A percentile compares a stretch with the other conserved stretches of the same genome.
These are phyloP conservation scores for Ensete glaucum DNA, from an alignment of 176 grass and related monocot genomes.

Conservation along the genomic window DNA sequence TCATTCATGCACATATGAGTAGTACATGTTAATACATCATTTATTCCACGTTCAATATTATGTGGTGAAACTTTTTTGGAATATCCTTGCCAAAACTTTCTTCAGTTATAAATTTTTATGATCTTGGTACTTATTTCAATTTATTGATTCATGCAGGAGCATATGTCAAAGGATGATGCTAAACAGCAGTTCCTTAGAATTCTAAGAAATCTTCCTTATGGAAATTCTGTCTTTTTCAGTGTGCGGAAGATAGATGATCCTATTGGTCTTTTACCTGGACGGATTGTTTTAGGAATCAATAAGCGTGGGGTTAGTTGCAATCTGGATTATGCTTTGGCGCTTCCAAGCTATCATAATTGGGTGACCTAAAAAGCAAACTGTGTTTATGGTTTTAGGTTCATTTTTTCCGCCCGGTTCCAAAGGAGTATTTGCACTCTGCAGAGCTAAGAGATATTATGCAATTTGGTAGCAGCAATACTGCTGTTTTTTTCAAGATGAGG, in stretches of 20 bases:
- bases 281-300: constrained; percentile 94
- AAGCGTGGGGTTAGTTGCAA: constrained; percentile 77
- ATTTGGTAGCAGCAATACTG: constrained; percentile 98
- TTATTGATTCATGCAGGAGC: constrained; percentile 46
- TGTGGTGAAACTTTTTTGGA: not conserved
- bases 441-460: constrained; percentile 99
- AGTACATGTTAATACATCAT: not conserved
- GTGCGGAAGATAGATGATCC: constrained; percentile 98
- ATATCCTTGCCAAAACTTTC: not conserved
- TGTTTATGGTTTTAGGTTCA: constrained; percentile 58
- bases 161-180: constrained; percentile 93
- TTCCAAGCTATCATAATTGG: not conserved
- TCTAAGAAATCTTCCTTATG: constrained; percentile 79
- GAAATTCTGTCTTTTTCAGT: constrained; percentile 94
- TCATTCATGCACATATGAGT: not conserved
- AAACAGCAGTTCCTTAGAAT: constrained; percentile 96
- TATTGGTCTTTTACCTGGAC: constrained; percentile 89
- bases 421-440: constrained; percentile 97
- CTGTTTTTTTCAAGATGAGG: constrained; percentile 99
- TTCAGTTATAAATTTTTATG: not conserved
- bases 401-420: constrained; percentile 96
- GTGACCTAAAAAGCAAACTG: not conserved
- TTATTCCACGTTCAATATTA: not conserved
- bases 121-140: not conserved
- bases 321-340: constrained; percentile 11